Evolutionary conservation across 495 filamentous ascomycete genomes (phyloP), one percentile per base, ranked within the genome.

Genomic region (Cercophora samala): DNA sequence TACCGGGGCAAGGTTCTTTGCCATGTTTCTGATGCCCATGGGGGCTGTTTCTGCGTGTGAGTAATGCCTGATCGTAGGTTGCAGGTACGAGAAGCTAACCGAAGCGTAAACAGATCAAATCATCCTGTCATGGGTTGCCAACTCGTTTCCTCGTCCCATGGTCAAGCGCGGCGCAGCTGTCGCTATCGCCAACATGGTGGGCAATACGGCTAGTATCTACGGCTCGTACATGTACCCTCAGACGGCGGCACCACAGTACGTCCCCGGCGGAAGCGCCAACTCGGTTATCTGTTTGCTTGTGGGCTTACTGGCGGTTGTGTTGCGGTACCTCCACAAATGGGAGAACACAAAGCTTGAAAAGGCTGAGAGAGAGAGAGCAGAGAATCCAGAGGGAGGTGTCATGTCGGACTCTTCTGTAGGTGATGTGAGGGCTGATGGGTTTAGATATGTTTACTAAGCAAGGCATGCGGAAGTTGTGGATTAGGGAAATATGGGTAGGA

Each of bases 151-250:
- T 1, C 79, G 85, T 6, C 83, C 84, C 0, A 71, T 81, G 9
- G 84, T 83, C 58, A 87, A 85, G 74, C 79, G 84, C 19, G 82
- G 84, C 8, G 81, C 77, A 9, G 73, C 79, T 18, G 74, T 88
- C 18, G 82, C 84, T 25, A 85, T 87, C 64, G 81, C 81, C 54
- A 87, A 86, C 69, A 84, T 84, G 64, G 73, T 86, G 58, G 82
- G 81, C 3, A 86, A 87, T 70, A 71, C 77, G 22, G 80, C 78
- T 2, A 85, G 80, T 64, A 83, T 87, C 56, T 87, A 85, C 70
- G 83, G 83, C 18, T 78, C 80, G 52, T 87, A 87, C 73, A 78
- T 88, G 70, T 88, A 81, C 58, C 85, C 84, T 4, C 70, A 80
- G 11, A 78, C 72, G 26, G 76, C 82, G 5, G 83, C 74, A 23